Evolutionary conservation across 345 rosid genomes (phyloP), one percentile per base, ranked within the genome.

Genomic region (Noccaea bulbosa): DNA sequence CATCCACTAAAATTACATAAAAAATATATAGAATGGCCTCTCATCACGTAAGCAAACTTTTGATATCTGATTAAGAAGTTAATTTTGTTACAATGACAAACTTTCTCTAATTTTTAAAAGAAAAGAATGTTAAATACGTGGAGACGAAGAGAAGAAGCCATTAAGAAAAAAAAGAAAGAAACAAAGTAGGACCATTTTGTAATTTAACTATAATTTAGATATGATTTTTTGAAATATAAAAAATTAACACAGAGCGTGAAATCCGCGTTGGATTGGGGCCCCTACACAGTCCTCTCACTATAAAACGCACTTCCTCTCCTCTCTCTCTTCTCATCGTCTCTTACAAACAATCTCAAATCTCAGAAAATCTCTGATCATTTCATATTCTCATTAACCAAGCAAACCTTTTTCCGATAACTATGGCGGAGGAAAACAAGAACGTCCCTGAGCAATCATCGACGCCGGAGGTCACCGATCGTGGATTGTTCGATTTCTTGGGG

Each of bases 401-500:
- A 17, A 54, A 55, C 14, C 0, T 35, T 44, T n/a, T 16, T 20
- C 10, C 12, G 12, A 47, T 38, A 14, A 49, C 51, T 4, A 87
- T 89, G 96, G 88, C 92, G 2, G 92, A 85, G 8, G 81, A 85
- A 73, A 52, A 37, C 52, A 62, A 59, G 74, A 79, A 87, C 75
- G 78, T 73, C 70, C 77, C 77, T 32, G 93, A 81, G 80, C 43
- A 16, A 43, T 43, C 78, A 67, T 59, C 69, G 8, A 62, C 80
- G 7, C 75, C 66, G 16, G 96, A 87, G 83, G 50, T 70, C 62
- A 80, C 56, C 62, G 96, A 94, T 67, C 88, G 97, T 4, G 99
- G 99, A 38, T 0, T 89, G 78, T 83, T 91, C 62, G 97, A 85
- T 83, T 86, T 94, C 89, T 0, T 86, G 81, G 79, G 84, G 69